phyloP scores from a whole-genome alignment of 257 asterid genomes.

The Echites panduratus region DNA sequence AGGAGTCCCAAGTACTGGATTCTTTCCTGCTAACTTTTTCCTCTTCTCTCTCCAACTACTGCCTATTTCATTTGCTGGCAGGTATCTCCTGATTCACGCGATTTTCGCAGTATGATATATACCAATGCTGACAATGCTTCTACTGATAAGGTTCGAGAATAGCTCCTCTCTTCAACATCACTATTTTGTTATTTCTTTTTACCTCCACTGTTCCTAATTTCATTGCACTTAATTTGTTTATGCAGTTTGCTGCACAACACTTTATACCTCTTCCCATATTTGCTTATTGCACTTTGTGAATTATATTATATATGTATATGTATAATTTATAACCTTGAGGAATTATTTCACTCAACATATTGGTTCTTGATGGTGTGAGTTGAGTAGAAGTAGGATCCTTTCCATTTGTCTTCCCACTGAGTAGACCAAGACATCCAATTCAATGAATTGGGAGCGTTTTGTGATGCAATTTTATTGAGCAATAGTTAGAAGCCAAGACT shows the following conservation, averaged over 20 bases:
- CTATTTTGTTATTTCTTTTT: constrained; percentile 3
- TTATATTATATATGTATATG: not conserved
- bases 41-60: not conserved
- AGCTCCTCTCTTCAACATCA: not conserved
- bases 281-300: not conserved
- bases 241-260: not conserved
- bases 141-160: constrained; percentile 40
- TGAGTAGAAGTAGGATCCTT: not conserved
- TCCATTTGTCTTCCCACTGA: not conserved
- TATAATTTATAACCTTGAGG: not conserved
- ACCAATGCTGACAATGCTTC: constrained; percentile 35
- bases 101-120: constrained; percentile 12
- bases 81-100: constrained; percentile 38
- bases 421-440: not conserved
- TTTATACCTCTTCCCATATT: not conserved
- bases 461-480: not conserved
- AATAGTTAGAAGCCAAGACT: not conserved
- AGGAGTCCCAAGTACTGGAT: not conserved
- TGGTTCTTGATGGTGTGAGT: not conserved
- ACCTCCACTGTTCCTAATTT: not conserved
- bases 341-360: not conserved
- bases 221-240: not conserved
- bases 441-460: not conserved
- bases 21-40: not conserved
- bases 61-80: constrained; percentile 13